phyloP scores from a whole-genome alignment of 495 filamentous ascomycete species.

The Corynascus novoguineensis region DNA sequence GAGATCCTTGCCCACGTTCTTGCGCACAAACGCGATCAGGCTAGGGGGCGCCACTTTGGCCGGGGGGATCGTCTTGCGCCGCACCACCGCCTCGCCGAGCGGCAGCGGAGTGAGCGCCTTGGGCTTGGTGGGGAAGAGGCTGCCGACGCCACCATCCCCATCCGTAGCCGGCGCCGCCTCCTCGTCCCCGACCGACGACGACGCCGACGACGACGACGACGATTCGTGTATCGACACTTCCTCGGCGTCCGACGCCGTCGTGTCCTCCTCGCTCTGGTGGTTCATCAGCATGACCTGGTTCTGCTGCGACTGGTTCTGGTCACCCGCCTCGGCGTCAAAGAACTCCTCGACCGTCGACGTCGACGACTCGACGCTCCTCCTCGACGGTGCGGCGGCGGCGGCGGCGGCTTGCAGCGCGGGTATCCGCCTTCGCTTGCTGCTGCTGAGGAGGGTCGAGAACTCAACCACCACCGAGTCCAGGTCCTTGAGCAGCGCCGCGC shows the following conservation, averaged over 20 bases:
- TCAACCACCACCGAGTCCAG: constrained; percentile 76
- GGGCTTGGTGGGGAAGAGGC: constrained; percentile 65
- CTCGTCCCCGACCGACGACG: constrained; percentile 55
- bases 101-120: constrained; percentile 77
- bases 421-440: constrained; percentile 71
- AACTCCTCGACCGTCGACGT: constrained; percentile 75
- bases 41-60: constrained; percentile 77
- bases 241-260: constrained; percentile 47
- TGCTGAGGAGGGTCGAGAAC: constrained; percentile 67
- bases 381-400: constrained; percentile 46
- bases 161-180: constrained; percentile 32
- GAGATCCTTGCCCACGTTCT: constrained; percentile 96
- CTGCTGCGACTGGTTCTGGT: constrained; percentile 46
- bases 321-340: constrained; percentile 82
- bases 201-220: constrained; percentile 57
- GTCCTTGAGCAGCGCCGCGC: constrained; percentile 72
- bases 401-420: constrained; percentile 45
- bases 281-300: constrained; percentile 68
- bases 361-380: constrained; percentile 69
- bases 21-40: constrained; percentile 87
- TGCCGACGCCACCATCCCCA: constrained; percentile 37
- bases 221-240: constrained; percentile 54
- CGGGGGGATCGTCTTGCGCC: constrained; percentile 65
- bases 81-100: constrained; percentile 52
- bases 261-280: constrained; percentile 55